phyloP scores from a whole-genome alignment of 2,329 filamentous ascomycete species.

The Didymella exigua region DNA sequence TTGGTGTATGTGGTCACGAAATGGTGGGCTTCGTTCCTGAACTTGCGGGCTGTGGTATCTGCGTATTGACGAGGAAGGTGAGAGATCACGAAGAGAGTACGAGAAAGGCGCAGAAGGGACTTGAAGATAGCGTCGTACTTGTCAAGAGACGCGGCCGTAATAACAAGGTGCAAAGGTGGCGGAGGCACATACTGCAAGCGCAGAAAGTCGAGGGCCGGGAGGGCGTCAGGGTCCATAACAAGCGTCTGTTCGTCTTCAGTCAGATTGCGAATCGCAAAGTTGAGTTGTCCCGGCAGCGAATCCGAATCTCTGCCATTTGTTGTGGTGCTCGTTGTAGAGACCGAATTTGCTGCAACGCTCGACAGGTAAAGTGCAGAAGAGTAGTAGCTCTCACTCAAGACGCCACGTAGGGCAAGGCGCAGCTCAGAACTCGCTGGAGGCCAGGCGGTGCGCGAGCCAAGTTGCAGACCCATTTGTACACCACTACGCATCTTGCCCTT shows the following conservation, averaged over 20 bases:
- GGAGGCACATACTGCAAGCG: slow-evolving; percentile 83
- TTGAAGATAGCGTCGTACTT: slow-evolving; percentile 89
- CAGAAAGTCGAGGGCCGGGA: slow-evolving; percentile 93
- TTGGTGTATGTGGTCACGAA: slow-evolving; percentile 74
- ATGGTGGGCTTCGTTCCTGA: slow-evolving; percentile 78
- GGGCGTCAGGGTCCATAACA: slow-evolving; percentile 79
- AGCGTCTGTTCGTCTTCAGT: slow-evolving; percentile 77
- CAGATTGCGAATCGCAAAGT: slow-evolving; percentile 78
- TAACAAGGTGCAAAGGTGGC: slow-evolving; percentile 70
- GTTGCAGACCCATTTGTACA: slow-evolving; percentile 77
- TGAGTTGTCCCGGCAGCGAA: slow-evolving; percentile 53
- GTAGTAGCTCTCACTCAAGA: slow-evolving; percentile 76
- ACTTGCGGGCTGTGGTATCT: slow-evolving; percentile 45
- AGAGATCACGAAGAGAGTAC: slow-evolving; percentile 75
- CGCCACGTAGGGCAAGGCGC: slow-evolving; percentile 83
- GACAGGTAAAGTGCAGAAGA: slow-evolving; percentile 43
- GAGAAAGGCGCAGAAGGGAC: slow-evolving; percentile 74
- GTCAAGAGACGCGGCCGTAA: slow-evolving; percentile 71
- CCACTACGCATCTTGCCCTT: slow-evolving; percentile 68
- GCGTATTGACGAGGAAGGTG: slow-evolving; percentile 43
- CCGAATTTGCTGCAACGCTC: slow-evolving; percentile 13
- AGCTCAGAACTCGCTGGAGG: slow-evolving; percentile 93
- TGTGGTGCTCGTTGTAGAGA: slow-evolving; percentile 4
- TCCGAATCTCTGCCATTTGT: slow-evolving; percentile 32
- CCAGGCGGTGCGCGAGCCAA: slow-evolving; percentile 84